Conservation (phyloP, 2,329 filamentous ascomycete species). For the Helotiales sp. region DNA sequence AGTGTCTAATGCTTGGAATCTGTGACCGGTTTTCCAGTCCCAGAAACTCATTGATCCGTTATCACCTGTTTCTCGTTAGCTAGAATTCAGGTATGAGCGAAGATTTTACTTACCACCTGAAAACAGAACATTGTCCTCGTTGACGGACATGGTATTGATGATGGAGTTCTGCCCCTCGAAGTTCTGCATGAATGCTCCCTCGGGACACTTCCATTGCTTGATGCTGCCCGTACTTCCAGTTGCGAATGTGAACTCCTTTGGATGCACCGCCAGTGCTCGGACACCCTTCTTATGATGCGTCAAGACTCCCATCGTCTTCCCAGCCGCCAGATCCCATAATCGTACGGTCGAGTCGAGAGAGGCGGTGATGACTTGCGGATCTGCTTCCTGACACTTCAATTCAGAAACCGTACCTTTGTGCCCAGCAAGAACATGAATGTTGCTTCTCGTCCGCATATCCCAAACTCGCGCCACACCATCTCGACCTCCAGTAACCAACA, state of each 20-base stretch:
- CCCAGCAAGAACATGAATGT: slow-evolving; percentile 90
- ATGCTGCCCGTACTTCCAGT: slow-evolving; percentile 90
- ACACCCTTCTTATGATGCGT: slow-evolving; percentile 99
- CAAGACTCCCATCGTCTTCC: slow-evolving; percentile 93
- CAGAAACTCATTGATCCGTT: slow-evolving; percentile 98
- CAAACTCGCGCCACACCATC: slow-evolving; percentile 95
- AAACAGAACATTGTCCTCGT: slow-evolving; percentile 94
- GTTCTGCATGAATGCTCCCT: slow-evolving; percentile 98
- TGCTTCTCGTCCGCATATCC: slow-evolving; percentile 97
- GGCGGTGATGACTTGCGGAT: slow-evolving; percentile 93
- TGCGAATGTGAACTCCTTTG: slow-evolving; percentile 94
- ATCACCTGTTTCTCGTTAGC: slow-evolving; percentile 56
- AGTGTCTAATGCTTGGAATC: slow-evolving; percentile 88
- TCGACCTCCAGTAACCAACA: slow-evolving; percentile 91
- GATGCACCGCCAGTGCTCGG: slow-evolving; percentile 81
- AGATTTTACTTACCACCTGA: slow-evolving; percentile 64
- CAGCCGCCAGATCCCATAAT: slow-evolving; percentile 93
- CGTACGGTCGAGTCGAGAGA: slow-evolving; percentile 91
- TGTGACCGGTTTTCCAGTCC: slow-evolving; percentile 97
- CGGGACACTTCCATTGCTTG: slow-evolving; percentile 99
- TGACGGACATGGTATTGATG: slow-evolving; percentile 91
- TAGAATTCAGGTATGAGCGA: too few species aligned
- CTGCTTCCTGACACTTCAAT: slow-evolving; percentile 91
- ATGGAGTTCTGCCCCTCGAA: slow-evolving; percentile 96
- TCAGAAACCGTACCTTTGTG: slow-evolving; percentile 91